Evolutionary conservation across 768 basidiomycete species (phyloP), one percentile per base, ranked within the genome.

Genomic region (Lepiota subincarnata): DNA sequence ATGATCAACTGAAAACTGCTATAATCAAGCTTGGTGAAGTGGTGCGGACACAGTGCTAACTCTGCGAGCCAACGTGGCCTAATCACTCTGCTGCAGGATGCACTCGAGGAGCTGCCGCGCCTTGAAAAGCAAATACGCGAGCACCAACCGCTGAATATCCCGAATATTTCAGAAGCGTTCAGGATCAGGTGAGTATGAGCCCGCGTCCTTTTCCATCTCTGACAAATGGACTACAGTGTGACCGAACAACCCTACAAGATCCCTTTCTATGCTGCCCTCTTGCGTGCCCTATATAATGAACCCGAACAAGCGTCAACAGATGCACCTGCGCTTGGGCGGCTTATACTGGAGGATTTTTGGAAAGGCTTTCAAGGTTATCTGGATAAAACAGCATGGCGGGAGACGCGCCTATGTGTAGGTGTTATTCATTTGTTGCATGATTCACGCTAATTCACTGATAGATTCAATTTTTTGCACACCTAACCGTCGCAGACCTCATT

Each of bases 231-330:
- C 6, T 26, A 4, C 63, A 93, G 91, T 46, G 83, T 92, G 48
- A 92, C 87, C 0, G 92, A 98, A 70, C 89, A 97, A 61, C 94
- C 95, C 0, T 94, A 84, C 75, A 99, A 98, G 75, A 88, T 91
- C 34, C 87, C 92, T 0, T 89, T 84, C 64, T 94, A 93, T 69
- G 91, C 91, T 11, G 82, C 89, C 10, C 70, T 98, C 14, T 76
- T 97, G 44, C 79, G 85, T 18, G 70, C 84, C 36, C 73, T 98
- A 36, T 78, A 83, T 60, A 78, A 82, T 61, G 73, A 68, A 35
- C 66, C 69, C 4, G 71, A 68, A 3, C 66, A 70, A 39, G 62
- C 66, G 2, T 68, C 68, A 26, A 59, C 69, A 24, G 79, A 76
- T 37, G 69, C 69, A 31, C 73, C 71, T 16, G 73, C 83, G 0